phyloP scores from a whole-genome alignment of 2,329 filamentous ascomycete species.

The Trichoderma gracile region DNA sequence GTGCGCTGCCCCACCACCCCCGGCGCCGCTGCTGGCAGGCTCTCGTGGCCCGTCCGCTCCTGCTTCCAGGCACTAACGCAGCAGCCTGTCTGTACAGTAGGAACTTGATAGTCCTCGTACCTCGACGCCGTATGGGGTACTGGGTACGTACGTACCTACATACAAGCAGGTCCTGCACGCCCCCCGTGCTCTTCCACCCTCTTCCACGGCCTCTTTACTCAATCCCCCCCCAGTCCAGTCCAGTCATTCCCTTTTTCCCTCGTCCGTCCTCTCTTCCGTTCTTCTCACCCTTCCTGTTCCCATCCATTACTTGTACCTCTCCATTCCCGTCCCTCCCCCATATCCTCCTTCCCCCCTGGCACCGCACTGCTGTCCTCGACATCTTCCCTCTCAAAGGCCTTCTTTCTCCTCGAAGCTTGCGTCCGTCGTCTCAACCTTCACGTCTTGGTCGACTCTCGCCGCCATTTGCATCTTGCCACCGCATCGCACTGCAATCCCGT shows the following conservation, averaged over 20 bases:
- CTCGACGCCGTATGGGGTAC: too few relatives aligned
- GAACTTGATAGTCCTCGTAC: too few relatives aligned
- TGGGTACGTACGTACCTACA: too few relatives aligned
- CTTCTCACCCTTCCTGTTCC: slow-evolving; percentile 34
- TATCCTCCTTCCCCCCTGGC: slow-evolving; percentile 38
- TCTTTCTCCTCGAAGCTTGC: slow-evolving; percentile 43
- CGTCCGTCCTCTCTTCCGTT: background rate
- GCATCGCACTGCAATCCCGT: slow-evolving; percentile 12
- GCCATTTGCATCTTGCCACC: slow-evolving; percentile 24
- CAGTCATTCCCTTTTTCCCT: slow-evolving; percentile 31
- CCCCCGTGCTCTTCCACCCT: slow-evolving; percentile 37
- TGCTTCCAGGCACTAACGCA: background rate
- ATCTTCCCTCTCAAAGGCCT: slow-evolving; percentile 34
- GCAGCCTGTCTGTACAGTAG: too few relatives aligned
- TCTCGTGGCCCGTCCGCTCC: slow-evolving; percentile 9
- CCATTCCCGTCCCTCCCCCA: slow-evolving; percentile 36
- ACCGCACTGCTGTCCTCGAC: slow-evolving; percentile 27
- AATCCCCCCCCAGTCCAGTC: background rate
- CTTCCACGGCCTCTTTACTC: slow-evolving; percentile 36
- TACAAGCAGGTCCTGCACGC: too few relatives aligned
- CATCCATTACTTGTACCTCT: slow-evolving; percentile 28
- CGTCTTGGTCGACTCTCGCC: slow-evolving; percentile 24
- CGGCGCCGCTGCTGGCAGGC: slow-evolving; percentile 24
- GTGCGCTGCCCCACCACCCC: slow-evolving; percentile 19
- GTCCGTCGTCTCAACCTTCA: slow-evolving; percentile 28